Evolutionary conservation across 2,329 filamentous ascomycete genomes (phyloP).

Genomic region (Pseudocercospora ulei): DNA sequence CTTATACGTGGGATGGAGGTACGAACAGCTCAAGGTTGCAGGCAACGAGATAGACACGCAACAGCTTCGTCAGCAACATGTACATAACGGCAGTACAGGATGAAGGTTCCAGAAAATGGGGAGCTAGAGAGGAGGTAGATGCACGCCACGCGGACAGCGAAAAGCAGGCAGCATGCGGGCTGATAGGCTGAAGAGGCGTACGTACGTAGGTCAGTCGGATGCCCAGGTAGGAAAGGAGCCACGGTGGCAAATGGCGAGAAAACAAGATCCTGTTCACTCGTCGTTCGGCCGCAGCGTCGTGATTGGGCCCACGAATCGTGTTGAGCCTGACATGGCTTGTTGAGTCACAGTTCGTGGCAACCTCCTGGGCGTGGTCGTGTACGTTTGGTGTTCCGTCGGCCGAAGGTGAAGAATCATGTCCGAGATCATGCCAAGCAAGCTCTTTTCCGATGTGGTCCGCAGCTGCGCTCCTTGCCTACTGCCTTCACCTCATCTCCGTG

Average conservation of each 20-base stretch:
- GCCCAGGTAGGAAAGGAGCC: slow-evolving; percentile 14
- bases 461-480: too few species aligned
- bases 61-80: slow-evolving; percentile 15
- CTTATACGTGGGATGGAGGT: slow-evolving; percentile 10
- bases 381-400: too few species aligned
- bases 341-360: not conserved
- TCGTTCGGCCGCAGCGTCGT: slow-evolving; percentile 8
- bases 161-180: slow-evolving; percentile 14
- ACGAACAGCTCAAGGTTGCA: slow-evolving; percentile 11
- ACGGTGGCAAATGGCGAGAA: slow-evolving; percentile 10
- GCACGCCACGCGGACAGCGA: slow-evolving; percentile 15
- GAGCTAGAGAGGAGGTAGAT: slow-evolving; percentile 12
- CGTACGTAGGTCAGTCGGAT: slow-evolving; percentile 12
- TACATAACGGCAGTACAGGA: slow-evolving; percentile 5
- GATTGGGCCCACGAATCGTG: slow-evolving; percentile 6
- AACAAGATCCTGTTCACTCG: slow-evolving; percentile 3
- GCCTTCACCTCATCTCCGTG: too few species aligned
- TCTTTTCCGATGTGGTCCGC: too few species aligned
- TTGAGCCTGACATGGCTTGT: not conserved
- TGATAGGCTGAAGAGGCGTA: slow-evolving; percentile 21
- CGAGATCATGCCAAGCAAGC: too few species aligned
- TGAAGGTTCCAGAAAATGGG: slow-evolving; percentile 11
- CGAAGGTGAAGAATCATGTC: too few species aligned
- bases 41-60: slow-evolving; percentile 15
- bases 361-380: not conserved